Conservation (phyloP, 495 filamentous ascomycete genomes). For the Niebla homalea region DNA sequence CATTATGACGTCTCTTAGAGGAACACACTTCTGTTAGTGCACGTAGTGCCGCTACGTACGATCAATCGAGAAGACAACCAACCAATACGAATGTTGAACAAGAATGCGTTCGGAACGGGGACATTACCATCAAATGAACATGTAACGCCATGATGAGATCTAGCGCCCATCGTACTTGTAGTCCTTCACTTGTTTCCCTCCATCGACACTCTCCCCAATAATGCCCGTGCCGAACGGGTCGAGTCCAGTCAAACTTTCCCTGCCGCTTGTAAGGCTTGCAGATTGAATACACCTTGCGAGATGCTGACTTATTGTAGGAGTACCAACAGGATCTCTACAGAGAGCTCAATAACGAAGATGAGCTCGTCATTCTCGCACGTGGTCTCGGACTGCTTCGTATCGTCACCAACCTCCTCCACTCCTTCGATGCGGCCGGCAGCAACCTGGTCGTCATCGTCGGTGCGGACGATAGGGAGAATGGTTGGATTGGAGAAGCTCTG, state of each 20-base stretch:
- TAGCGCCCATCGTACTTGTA: too few species aligned
- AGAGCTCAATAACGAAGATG: conserved; percentile 50
- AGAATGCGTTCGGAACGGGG: too few species aligned
- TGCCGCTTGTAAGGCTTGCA: conserved; percentile 58
- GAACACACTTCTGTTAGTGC: too few species aligned
- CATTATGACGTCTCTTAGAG: too few species aligned
- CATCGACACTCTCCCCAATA: conserved; percentile 1
- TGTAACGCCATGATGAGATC: too few species aligned
- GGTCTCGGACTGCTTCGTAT: conserved; percentile 84
- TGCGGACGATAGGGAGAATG: conserved; percentile 89
- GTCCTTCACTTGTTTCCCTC: too few species aligned
- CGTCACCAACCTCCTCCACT: conserved; percentile 86
- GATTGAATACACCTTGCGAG: background rate
- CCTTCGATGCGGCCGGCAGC: conserved; percentile 89
- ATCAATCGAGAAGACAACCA: too few species aligned
- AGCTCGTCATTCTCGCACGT: conserved; percentile 78
- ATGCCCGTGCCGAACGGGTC: conserved; percentile 46
- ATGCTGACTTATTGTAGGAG: conserved; percentile 16
- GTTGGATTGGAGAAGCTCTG: conserved; percentile 82
- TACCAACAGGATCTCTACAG: conserved; percentile 23
- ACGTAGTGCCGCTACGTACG: too few species aligned
- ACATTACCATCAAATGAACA: too few species aligned
- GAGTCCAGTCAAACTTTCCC: conserved; percentile 76
- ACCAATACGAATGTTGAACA: too few species aligned
- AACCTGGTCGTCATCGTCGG: conserved; percentile 81